Evolutionary conservation across 225 moss, liverwort and hornwort species (phyloP), one percentile per base, ranked within the genome.

Genomic region (Lunularia cruciata): DNA sequence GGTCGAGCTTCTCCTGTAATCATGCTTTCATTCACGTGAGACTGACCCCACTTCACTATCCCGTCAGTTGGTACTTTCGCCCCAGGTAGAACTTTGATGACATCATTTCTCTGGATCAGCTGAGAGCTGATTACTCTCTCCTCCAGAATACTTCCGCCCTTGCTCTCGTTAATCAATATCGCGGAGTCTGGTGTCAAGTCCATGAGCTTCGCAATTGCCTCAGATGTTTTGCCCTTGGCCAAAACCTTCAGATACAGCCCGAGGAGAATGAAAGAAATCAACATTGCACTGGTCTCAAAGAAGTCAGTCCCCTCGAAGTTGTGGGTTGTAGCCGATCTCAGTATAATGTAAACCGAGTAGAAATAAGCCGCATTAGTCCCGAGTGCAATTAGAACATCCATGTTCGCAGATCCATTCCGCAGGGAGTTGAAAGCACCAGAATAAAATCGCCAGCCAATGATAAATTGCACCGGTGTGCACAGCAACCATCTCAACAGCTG

Each of bases 341-440:
- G 13, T 8, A 89, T 84, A 15, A 88, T 85, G 25, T 98, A 98
- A 0, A 91, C 85, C 11, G 96, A 98, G 64, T 91, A 98, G 65
- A 98, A 98, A 69, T 98, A 98, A 6, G 96, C 96, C 12, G 93
- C 89, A 76, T 98, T 98, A 52, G 96, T 98, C 31, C 96, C 96
- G 11, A 98, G 74, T 2, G 86, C 91, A 62, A 98, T 84, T 66
- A 98, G 60, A 54, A 98, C 93, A 66, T 98, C 96, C 96, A 98
- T 98, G 8, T 93, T 98, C 25, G 96, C 85, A 8, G 91, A 85
- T 2, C 91, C 85, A 23, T 89, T 82, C 6, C 91, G 89, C 12
- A 98, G 87, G 1, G 93, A 85, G 58, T 93, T 93, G 67, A 89
- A 98, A 7, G 96, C 91, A 64, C 96, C 96, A 12, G 88, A 83